Conservation (phyloP, 148 eudicot genomes). For the Camellia lanceoleosa region DNA sequence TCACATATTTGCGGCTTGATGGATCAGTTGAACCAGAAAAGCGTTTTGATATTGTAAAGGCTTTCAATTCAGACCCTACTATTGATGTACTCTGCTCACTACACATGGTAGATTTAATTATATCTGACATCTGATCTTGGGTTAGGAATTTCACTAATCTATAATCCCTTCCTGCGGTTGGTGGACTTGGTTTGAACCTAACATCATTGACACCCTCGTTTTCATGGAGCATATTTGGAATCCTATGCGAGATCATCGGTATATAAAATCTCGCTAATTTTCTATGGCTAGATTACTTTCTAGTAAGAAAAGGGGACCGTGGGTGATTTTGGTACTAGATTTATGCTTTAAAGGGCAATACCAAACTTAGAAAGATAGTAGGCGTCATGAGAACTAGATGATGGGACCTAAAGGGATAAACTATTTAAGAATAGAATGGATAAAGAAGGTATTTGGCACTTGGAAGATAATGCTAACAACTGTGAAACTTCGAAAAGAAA, state of each 20-base stretch:
- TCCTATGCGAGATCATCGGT: conserved; percentile 96
- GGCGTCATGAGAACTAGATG: too few relatives aligned
- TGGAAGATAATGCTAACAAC: too few relatives aligned
- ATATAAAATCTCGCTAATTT: background rate
- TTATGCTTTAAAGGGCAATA: too few relatives aligned
- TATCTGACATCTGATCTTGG: conserved; percentile 22
- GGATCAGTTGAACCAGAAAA: conserved; percentile 89
- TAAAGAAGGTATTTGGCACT: too few relatives aligned
- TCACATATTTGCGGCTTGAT: conserved; percentile 89
- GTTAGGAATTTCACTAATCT: conserved; percentile 9
- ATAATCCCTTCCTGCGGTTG: conserved; percentile 35
- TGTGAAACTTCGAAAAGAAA: too few relatives aligned
- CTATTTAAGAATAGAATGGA: too few relatives aligned
- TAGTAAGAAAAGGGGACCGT: too few relatives aligned
- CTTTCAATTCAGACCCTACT: conserved; percentile 98
- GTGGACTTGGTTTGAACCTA: conserved; percentile 86
- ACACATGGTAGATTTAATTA: conserved; percentile 59
- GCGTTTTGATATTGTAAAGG: conserved; percentile 94
- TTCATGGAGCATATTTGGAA: conserved; percentile 99
- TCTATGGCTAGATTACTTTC: background rate
- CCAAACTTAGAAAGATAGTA: too few relatives aligned
- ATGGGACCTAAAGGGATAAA: too few relatives aligned
- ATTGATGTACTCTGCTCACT: conserved; percentile 92
- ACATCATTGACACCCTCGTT: conserved; percentile 95
- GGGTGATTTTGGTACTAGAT: too few relatives aligned